A percentile compares a stretch with the other conserved stretches of the same genome.
phyloP scores from a whole-genome alignment of 176 grass and related monocot species.

The Eragrostis nindensis region DNA sequence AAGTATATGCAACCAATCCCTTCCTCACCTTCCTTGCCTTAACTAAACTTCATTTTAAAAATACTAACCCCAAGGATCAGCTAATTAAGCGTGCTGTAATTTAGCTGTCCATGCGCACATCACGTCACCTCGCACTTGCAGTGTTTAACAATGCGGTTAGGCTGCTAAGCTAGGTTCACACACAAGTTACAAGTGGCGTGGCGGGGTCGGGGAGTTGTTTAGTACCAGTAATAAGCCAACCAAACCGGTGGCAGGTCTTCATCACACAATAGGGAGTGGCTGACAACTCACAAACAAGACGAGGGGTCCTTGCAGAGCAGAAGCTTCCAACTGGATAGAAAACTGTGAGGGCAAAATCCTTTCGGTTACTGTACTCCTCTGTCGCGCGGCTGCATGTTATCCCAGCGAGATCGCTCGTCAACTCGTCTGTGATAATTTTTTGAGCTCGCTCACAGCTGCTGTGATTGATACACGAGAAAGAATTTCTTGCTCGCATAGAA shows the following conservation, averaged over 20 bases:
- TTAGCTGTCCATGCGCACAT: conserved; percentile 7
- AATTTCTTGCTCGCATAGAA: neutral
- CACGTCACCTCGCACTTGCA: neutral
- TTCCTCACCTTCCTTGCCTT: neutral
- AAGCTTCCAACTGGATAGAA: conserved; percentile 10
- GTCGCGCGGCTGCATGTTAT: neutral
- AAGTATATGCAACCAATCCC: neutral
- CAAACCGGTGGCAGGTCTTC: conserved; percentile 29
- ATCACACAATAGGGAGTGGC: neutral
- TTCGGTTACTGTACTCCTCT: neutral
- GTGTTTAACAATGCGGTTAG: conserved; percentile 15
- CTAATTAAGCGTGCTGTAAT: neutral
- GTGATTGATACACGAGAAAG: neutral
- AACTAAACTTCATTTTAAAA: conserved; percentile 24
- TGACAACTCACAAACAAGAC: neutral
- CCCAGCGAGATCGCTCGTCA: neutral
- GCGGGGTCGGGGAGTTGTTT: neutral
- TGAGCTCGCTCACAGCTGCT: neutral
- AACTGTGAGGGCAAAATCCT: neutral
- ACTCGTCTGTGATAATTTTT: neutral
- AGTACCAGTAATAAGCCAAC: neutral
- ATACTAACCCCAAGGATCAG: neutral
- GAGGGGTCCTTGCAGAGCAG: neutral
- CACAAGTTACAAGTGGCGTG: neutral
- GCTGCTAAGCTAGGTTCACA: neutral